Evolutionary conservation across 148 eudicot genomes (phyloP), one percentile per base, ranked within the genome.

Genomic region (Nyssa sinensis): DNA sequence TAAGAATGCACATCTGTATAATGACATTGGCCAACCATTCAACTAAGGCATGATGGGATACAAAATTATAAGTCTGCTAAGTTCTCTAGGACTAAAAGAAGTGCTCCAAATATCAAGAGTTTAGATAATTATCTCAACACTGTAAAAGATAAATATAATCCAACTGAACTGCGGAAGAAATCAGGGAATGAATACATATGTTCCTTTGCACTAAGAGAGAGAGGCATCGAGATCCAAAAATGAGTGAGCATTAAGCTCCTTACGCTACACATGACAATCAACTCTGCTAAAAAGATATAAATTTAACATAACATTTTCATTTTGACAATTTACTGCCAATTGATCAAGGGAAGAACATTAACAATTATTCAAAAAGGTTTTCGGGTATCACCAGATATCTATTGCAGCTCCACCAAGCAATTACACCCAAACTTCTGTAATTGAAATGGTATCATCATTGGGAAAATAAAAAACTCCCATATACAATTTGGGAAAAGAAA

Each of bases 1-100:
- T 90, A 65, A 92, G 93, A 77, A 94, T 14, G 74, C 97, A 94
- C 93, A 94, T 88, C 98, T 94, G 91, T 79, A 78, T 62, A 74
- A 61, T 25, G 59, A 64, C 2, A 28, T 25, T 44, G 23, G 71
- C 53, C 25, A 60, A 64, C 35, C 33, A 61, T 25, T n/a, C 27
- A 29, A 39, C 10, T 27, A 55, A 21, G 44, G 29, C 21, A 33
- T 5, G 30, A 24, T 35, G 44, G 63, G 10, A 32, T 14, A n/a
- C 7, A 19, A 17, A 21, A 17, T 55, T 8, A 41, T 32, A 24
- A 21, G 19, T 12, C 33, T 32, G n/a, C 63, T 70, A n/a, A 21
- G 37, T 27, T n/a, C 31, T 1, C 23, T 33, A 23, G 64, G 41
- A 59, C 51, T 71, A 33, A 59, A 55, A n/a, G 58, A 55, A 55